Percentiles rank a stretch among this genome's conserved stretches.
Evolutionary conservation across 768 basidiomycete genomes (phyloP).

Genomic region (Kwoniella botswanensis): DNA sequence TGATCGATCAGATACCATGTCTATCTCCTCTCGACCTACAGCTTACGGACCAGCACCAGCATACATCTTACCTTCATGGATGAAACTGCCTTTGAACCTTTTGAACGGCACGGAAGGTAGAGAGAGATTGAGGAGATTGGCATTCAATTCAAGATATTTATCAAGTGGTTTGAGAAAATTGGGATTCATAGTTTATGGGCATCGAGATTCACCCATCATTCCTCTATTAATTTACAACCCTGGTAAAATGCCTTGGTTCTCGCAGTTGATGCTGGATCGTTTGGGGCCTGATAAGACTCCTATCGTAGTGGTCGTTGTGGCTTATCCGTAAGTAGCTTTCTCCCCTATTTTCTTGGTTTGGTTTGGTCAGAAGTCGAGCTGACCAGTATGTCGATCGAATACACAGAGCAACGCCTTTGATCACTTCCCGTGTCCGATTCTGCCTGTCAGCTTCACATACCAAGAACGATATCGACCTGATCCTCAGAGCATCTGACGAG

Average conservation of each 20-base stretch:
- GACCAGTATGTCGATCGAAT: constrained; percentile 6
- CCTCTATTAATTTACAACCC: constrained; percentile 90
- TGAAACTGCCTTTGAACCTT: constrained; percentile 72
- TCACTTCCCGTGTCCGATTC: constrained; percentile 87
- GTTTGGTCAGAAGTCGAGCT: no score
- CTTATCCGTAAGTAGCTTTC: constrained; percentile 63
- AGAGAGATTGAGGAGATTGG: constrained; percentile 79
- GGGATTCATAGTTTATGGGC: constrained; percentile 96
- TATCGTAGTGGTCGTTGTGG: constrained; percentile 86
- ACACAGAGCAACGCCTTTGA: constrained; percentile 74
- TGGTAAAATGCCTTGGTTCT: constrained; percentile 91
- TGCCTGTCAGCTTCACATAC: constrained; percentile 94
- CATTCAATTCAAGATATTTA: constrained; percentile 95
- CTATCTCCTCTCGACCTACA: constrained; percentile 43
- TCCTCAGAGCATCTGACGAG: constrained; percentile 87
- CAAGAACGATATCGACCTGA: constrained; percentile 89
- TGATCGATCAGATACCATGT: constrained; percentile 58
- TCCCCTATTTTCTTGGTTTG: background rate
- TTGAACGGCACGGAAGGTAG: constrained; percentile 83
- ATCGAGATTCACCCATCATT: constrained; percentile 88
- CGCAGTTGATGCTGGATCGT: constrained; percentile 76
- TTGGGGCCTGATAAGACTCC: constrained; percentile 65
- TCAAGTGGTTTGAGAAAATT: constrained; percentile 82
- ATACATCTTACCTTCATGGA: constrained; percentile 74
- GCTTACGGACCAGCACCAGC: constrained; percentile 69